A percentile compares a stretch with the other conserved stretches of the same genome.
Evolutionary conservation across 1,284 basidiomycete genomes (phyloP).

Genomic region (Thecaphora thlaspeos): DNA sequence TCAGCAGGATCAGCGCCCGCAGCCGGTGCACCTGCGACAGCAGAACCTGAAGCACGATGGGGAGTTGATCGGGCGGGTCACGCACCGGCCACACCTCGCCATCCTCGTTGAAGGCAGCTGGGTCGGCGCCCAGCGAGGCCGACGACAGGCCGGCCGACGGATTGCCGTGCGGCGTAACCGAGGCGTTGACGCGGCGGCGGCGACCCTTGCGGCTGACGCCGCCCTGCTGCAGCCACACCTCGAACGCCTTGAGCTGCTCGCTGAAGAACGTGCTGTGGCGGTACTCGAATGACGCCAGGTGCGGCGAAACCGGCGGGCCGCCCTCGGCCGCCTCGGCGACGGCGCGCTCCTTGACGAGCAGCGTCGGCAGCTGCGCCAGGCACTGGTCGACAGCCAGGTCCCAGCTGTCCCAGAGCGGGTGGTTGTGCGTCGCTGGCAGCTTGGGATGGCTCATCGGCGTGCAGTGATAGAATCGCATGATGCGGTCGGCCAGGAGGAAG

Average conservation of each 20-base stretch:
- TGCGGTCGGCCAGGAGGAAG: constrained; percentile 91
- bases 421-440: constrained; percentile 89
- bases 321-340: constrained; percentile 58
- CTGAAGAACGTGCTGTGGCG: constrained; percentile 90
- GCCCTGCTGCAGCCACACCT: constrained; percentile 78
- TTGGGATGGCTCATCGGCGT: constrained; percentile 91
- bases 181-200: constrained; percentile 40
- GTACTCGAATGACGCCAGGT: constrained; percentile 64
- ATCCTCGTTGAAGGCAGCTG: constrained; percentile 58
- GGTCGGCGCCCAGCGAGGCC: constrained; percentile 17
- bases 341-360: constrained; percentile 70
- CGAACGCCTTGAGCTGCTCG: constrained; percentile 94
- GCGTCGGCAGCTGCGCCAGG: constrained; percentile 82
- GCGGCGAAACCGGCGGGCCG: constrained; percentile 56
- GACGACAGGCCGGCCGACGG: constrained; percentile 30
- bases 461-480: constrained; percentile 98
- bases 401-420: constrained; percentile 95
- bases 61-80: constrained; percentile 91
- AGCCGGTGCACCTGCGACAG: constrained; percentile 94
- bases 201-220: constrained; percentile 58
- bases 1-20: constrained; percentile 90
- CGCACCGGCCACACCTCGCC: constrained; percentile 63
- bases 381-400: constrained; percentile 96
- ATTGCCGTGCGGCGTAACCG: constrained; percentile 31
- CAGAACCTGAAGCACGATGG: constrained; percentile 93